Base-by-base conservation (phyloP, 768 basidiomycete genomes). In the Paxillus rubicundulus region DNA sequence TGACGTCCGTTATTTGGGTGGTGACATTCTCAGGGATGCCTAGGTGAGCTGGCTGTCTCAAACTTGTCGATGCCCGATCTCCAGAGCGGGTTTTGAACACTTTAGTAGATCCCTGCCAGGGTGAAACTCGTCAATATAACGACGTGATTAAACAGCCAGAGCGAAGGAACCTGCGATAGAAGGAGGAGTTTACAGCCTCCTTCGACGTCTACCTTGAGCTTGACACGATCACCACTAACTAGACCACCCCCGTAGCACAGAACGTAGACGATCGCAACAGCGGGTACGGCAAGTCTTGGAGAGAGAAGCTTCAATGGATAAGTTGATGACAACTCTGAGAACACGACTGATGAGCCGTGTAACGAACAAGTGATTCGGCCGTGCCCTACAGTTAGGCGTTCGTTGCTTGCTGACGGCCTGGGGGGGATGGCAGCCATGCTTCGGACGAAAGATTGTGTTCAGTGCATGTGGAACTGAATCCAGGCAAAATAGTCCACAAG, bases 201-300 rank as follows among this genome's bases (percentile, higher is more conserved):
- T 38, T 79, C 78, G 12, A 94, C 79, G 34, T 82, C 70, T 20
- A 87, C 81, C n/a, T 69, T 60, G 12, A 98, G 66, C 40, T 77
- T 68, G 46, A 97, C 74, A 24, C 75, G 69, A 72, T 98, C 95
- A 0, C 93, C 93, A 5, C 86, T 84, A 34, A 98, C 89, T 9
- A 98, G 77, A 3, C 95, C 95, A 10, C 95, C 95, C 0, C 95
- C 95, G 60, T 98, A 98, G 33, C 83, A 85, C 52, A 98, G 67
- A 16, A 90, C 74, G 60, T 97, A 98, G 16, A 83, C 84, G 45
- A 89, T 71, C 9, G 82, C 87, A 30, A 91, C 75, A 5, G 73
- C 68, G 28, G 74, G 70, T 36, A 72, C 70, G 36, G 70, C 56
- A 9, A 82, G 70, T 44, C 77, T 77, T 2, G 92, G 91, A 3